Conservation (phyloP, 305 asterid genomes). For the Fraxinus dipetala region DNA sequence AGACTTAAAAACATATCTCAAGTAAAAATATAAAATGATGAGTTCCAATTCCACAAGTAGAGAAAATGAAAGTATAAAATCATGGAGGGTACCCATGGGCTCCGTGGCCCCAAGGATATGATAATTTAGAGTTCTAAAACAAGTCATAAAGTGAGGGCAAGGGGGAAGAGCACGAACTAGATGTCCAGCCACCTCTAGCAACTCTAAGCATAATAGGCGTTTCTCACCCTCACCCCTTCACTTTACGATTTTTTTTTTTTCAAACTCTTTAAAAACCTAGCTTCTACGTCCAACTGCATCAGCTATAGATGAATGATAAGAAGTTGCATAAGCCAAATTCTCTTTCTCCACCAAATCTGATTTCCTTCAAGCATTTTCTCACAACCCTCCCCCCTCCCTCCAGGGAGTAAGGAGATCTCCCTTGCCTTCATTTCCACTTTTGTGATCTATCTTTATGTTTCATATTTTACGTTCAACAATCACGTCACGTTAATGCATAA, state of each 20-base stretch:
- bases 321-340: neutral
- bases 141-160: neutral
- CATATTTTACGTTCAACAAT: slow-evolving; percentile 3
- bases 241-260: neutral
- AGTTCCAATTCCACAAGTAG: neutral
- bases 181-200: slow-evolving; percentile 14
- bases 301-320: slow-evolving; percentile 7
- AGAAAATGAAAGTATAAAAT: neutral
- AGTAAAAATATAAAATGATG: neutral
- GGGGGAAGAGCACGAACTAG: neutral
- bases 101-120: neutral
- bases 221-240: neutral
- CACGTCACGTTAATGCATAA: neutral
- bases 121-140: neutral
- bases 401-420: slow-evolving; percentile 11
- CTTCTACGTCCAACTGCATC: neutral
- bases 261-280: neutral
- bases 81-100: neutral
- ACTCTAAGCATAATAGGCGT: neutral
- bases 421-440: neutral
- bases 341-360: neutral
- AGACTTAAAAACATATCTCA: neutral
- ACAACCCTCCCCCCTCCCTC: neutral
- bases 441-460: neutral
- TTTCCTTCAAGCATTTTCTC: neutral